A percentile compares a stretch with the other conserved stretches of the same genome.
Conservation (phyloP, 1,284 basidiomycete genomes). For the Trametes pubescens region DNA sequence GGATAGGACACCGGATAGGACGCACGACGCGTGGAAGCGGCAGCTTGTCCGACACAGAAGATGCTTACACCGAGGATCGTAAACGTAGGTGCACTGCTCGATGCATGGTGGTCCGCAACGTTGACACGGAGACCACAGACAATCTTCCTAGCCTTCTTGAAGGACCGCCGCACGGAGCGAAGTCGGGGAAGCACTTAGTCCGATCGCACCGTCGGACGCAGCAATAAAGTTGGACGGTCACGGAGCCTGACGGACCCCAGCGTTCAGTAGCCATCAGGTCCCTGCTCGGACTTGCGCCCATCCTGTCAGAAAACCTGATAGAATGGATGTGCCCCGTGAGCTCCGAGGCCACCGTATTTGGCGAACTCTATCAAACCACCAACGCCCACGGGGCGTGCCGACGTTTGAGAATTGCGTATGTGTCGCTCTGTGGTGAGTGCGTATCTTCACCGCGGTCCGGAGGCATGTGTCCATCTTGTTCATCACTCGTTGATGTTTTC, state of each 20-base stretch:
- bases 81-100: not conserved
- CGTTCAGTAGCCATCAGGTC: slow-evolving; percentile 23
- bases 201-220: not conserved
- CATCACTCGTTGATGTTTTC: no score
- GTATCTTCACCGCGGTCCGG: not conserved
- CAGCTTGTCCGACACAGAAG: not conserved
- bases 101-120: not conserved
- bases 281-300: not conserved
- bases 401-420: not conserved
- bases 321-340: slow-evolving; percentile 4
- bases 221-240: not conserved
- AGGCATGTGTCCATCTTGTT: not conserved
- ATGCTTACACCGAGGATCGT: not conserved
- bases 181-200: not conserved
- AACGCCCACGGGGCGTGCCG: not conserved
- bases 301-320: slow-evolving; percentile 26
- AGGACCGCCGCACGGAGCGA: not conserved
- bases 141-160: not conserved
- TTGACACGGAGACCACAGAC: not conserved
- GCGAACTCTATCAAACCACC: not conserved
- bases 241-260: not conserved
- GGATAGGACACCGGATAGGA: slow-evolving; percentile 1
- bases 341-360: not conserved
- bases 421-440: not conserved
- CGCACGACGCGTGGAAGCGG: not conserved